A percentile compares a stretch with the other conserved stretches of the same genome.
These are phyloP conservation scores for Fusarium succisae DNA, from an alignment of 2,329 filamentous ascomycete genomes.

Conservation along the genomic window DNA sequence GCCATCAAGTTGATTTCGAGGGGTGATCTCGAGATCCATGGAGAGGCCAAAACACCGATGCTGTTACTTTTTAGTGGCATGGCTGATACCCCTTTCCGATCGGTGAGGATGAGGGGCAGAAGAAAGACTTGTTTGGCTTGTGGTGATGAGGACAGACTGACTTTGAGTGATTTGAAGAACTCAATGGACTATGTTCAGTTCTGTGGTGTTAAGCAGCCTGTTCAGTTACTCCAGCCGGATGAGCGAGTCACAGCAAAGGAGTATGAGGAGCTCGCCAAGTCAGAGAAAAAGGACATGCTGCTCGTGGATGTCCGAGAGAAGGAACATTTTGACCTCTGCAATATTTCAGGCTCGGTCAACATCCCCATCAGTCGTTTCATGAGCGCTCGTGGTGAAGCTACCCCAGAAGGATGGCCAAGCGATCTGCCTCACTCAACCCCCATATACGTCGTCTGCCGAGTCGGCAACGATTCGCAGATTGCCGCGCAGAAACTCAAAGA, in stretches of 20 bases:
- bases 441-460: constrained; percentile 77
- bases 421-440: constrained; percentile 56
- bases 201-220: constrained; percentile 71
- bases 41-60: constrained; percentile 39
- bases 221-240: constrained; percentile 65
- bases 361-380: constrained; percentile 69
- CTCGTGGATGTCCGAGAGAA: constrained; percentile 86
- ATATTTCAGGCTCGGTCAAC: constrained; percentile 79
- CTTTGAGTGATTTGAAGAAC: constrained; percentile 66
- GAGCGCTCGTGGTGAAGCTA: constrained; percentile 51
- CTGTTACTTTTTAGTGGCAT: constrained; percentile 61
- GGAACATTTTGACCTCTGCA: constrained; percentile 85
- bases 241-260: constrained; percentile 74
- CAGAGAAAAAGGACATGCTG: constrained; percentile 54
- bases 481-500: constrained; percentile 73
- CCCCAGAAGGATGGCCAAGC: constrained; percentile 51
- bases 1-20: constrained; percentile 81
- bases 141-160: constrained; percentile 67
- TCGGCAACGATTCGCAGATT: constrained; percentile 83
- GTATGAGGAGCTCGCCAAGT: constrained; percentile 56
- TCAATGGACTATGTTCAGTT: constrained; percentile 87
- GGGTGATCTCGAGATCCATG: constrained; percentile 37
- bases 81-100: constrained; percentile 68
- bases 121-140: constrained; percentile 81
- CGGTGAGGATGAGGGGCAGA: constrained; percentile 76